Evolutionary conservation across 2,329 filamentous ascomycete genomes (phyloP).

Genomic region (Aureobasidium sp.): DNA sequence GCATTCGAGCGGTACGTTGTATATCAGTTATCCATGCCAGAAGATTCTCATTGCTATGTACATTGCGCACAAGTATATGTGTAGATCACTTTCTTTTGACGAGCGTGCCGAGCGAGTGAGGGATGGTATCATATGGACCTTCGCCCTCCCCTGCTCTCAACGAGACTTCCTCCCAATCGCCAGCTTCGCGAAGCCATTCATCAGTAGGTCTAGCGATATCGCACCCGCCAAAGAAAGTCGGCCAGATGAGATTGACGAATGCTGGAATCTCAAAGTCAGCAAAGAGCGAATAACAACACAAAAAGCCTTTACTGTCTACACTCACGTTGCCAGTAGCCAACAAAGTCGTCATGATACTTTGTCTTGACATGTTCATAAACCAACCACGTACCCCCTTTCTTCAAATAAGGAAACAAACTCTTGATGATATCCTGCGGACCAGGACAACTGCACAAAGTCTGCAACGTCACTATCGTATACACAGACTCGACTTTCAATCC

Average conservation of each 20-base stretch:
- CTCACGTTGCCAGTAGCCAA: constrained; percentile 29
- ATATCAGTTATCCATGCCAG: background rate
- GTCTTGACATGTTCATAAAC: constrained; percentile 53
- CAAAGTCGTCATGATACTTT: constrained; percentile 26
- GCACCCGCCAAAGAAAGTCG: constrained; percentile 29
- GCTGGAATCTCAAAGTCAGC: constrained; percentile 16
- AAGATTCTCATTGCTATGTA: background rate
- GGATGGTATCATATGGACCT: constrained; percentile 28
- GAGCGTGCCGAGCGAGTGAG: constrained; percentile 27
- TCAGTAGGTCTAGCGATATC: constrained; percentile 28
- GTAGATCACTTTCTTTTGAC: constrained; percentile 19
- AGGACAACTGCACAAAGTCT: constrained; percentile 58
- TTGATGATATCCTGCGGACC: constrained; percentile 48
- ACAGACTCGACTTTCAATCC: constrained; percentile 45
- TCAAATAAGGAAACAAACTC: constrained; percentile 50
- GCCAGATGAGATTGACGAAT: constrained; percentile 28
- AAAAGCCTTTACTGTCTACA: background rate
- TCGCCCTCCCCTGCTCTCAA: constrained; percentile 25
- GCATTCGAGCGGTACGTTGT: background rate
- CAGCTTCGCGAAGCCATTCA: constrained; percentile 27
- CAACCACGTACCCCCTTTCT: constrained; percentile 55
- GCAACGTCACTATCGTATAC: constrained; percentile 51
- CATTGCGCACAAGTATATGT: background rate
- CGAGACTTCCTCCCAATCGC: constrained; percentile 28
- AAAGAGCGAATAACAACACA: background rate